phyloP scores from a whole-genome alignment of 2,329 filamentous ascomycete species.

The Diaporthe caulivora region DNA sequence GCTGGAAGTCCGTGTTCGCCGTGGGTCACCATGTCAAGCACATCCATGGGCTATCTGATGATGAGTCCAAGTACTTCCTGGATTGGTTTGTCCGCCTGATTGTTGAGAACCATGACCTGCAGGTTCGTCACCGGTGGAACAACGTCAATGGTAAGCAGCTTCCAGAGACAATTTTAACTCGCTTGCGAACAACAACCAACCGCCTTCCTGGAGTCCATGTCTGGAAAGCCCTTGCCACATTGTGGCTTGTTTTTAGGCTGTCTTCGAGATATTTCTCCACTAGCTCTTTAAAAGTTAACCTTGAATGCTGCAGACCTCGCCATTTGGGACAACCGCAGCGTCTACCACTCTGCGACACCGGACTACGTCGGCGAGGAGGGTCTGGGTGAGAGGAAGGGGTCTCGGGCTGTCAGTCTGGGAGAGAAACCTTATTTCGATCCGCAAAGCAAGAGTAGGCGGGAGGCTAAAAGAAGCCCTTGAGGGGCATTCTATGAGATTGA shows the following conservation, averaged over 20 bases:
- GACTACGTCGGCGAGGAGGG: conserved; percentile 60
- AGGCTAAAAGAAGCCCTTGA: not conserved
- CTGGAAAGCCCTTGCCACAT: no score
- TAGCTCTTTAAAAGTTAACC: no score
- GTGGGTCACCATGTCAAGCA: conserved; percentile 63
- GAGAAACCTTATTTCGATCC: conserved; percentile 68
- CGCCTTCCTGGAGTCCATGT: no score
- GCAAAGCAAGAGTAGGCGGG: conserved; percentile 45
- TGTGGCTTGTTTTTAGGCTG: no score
- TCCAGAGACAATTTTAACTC: no score
- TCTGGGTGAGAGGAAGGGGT: conserved; percentile 61
- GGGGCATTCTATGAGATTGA: not conserved
- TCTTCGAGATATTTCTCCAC: no score
- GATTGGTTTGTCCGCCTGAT: conserved; percentile 61
- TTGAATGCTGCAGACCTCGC: no score
- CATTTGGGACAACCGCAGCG: conserved; percentile 71
- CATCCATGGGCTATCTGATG: conserved; percentile 63
- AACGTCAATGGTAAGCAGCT: conserved; percentile 59
- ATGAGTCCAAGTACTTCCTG: conserved; percentile 59
- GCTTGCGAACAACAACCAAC: no score
- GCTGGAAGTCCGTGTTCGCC: conserved; percentile 68
- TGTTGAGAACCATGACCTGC: conserved; percentile 61
- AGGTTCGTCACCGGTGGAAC: conserved; percentile 61
- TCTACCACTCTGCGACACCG: conserved; percentile 66
- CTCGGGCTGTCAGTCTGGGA: conserved; percentile 64